Evolutionary conservation across 192 early-diverging fungal genomes (phyloP).

Genomic region (Jimgerdemannia lactiflua): DNA sequence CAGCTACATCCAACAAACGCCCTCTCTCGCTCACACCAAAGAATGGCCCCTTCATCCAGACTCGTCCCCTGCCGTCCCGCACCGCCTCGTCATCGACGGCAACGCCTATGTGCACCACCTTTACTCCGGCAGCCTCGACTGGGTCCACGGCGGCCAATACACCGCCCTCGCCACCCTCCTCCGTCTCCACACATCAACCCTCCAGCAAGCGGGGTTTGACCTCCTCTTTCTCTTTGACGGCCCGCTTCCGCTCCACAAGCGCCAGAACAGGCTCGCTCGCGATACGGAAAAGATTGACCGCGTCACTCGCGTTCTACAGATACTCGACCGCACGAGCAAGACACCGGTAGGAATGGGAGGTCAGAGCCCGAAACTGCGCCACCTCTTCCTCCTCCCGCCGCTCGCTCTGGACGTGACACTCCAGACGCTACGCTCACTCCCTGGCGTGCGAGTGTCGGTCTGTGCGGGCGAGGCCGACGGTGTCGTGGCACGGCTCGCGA

Average conservation of each 20-base stretch:
- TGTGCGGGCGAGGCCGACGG: constrained; percentile 48
- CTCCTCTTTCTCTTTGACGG: constrained; percentile 47
- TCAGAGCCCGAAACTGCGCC: constrained; percentile 13
- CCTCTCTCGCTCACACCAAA: no score
- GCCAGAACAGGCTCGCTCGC: constrained; percentile 33
- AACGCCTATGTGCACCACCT: constrained; percentile 50
- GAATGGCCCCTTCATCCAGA: background rate
- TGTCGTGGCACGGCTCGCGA: constrained; percentile 32
- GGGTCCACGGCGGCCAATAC: constrained; percentile 51
- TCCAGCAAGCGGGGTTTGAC: constrained; percentile 26
- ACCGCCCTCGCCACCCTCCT: constrained; percentile 28
- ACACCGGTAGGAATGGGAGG: background rate
- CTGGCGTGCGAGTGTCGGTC: constrained; percentile 30
- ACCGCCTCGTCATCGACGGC: constrained; percentile 43
- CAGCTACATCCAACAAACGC: background rate
- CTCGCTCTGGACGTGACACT: constrained; percentile 42
- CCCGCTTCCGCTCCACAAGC: constrained; percentile 37
- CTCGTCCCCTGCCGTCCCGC: no score
- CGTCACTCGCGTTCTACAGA: constrained; percentile 14
- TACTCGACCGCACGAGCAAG: constrained; percentile 24
- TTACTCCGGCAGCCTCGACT: constrained; percentile 36
- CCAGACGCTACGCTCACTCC: constrained; percentile 27
- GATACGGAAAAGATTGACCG: constrained; percentile 41
- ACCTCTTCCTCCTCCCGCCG: constrained; percentile 43
- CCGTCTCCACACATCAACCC: constrained; percentile 17